phyloP scores from a whole-genome alignment of 257 asterid species.

The Solanum chmielewskii region DNA sequence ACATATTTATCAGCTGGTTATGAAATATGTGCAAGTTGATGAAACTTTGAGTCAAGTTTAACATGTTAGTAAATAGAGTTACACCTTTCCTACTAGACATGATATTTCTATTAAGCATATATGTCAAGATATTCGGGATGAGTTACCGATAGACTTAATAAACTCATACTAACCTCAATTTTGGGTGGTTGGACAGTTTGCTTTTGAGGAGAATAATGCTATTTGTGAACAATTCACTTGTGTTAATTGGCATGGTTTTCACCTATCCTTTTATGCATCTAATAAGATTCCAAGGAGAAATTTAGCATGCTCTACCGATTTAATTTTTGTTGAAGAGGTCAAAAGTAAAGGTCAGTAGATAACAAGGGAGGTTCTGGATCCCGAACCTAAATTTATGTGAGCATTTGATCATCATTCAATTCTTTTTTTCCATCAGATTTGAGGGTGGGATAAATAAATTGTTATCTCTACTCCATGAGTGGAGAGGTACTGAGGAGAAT shows the following conservation, averaged over 20 bases:
- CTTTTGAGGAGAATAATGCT: neutral
- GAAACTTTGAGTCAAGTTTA: neutral
- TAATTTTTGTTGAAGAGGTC: neutral
- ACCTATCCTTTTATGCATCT: neutral
- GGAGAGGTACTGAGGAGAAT: neutral
- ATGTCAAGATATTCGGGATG: neutral
- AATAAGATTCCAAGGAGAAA: neutral
- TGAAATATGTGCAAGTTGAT: neutral
- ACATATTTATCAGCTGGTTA: neutral
- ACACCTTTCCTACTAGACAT: neutral
- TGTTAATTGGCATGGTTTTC: neutral
- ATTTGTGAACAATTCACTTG: neutral
- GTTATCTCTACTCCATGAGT: neutral
- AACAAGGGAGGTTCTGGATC: neutral
- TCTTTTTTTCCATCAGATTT: neutral
- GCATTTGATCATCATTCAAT: neutral
- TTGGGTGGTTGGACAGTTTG: neutral
- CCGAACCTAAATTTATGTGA: neutral
- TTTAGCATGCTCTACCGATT: neutral
- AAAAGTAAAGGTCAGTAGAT: neutral
- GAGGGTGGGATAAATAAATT: neutral
- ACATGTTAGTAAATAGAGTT: neutral
- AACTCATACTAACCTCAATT: neutral
- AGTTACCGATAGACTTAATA: neutral
- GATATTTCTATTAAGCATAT: neutral